These are phyloP conservation scores for Chrysosporium keratinophilum DNA, from an alignment of 2,329 filamentous ascomycete genomes.

Conservation along the genomic window DNA sequence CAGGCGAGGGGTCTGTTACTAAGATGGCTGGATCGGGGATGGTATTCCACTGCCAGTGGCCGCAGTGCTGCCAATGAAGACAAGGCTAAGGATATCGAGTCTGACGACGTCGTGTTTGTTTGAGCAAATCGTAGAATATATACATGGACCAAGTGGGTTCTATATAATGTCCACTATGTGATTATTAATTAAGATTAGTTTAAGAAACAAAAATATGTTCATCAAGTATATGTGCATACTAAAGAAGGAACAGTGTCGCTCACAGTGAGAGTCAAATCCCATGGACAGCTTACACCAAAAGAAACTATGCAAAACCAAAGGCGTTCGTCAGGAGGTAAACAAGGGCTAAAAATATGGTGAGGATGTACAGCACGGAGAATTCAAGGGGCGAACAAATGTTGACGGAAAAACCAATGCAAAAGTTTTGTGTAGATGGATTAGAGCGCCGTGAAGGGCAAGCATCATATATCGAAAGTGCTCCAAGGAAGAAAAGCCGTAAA, in stretches of 20 bases:
- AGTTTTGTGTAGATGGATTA: not conserved
- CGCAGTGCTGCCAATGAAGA: not conserved
- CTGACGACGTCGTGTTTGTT: not conserved
- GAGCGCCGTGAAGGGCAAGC: not conserved
- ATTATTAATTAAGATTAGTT: constrained; percentile 8
- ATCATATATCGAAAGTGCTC: constrained; percentile 8
- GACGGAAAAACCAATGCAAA: not conserved
- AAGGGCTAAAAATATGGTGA: not conserved
- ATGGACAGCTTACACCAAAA: not conserved
- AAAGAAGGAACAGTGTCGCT: not conserved
- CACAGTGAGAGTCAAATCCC: not conserved
- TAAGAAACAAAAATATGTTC: not conserved
- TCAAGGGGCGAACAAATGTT: too few relatives aligned
- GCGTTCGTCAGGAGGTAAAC: not conserved
- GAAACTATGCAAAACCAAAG: constrained; percentile 1
- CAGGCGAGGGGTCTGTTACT: constrained; percentile 32
- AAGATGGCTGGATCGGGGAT: constrained; percentile 32
- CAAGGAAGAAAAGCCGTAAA: not conserved
- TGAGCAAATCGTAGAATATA: not conserved
- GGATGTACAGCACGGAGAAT: not conserved
- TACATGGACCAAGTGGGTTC: not conserved
- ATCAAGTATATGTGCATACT: constrained; percentile 2
- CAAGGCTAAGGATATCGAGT: not conserved
- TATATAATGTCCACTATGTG: not conserved
- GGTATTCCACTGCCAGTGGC: constrained; percentile 22